Percentiles rank a stretch among this genome's conserved stretches.
These are phyloP conservation scores for Cladosporium colombiae DNA, from an alignment of 2,329 filamentous ascomycete genomes.

Conservation along the genomic window DNA sequence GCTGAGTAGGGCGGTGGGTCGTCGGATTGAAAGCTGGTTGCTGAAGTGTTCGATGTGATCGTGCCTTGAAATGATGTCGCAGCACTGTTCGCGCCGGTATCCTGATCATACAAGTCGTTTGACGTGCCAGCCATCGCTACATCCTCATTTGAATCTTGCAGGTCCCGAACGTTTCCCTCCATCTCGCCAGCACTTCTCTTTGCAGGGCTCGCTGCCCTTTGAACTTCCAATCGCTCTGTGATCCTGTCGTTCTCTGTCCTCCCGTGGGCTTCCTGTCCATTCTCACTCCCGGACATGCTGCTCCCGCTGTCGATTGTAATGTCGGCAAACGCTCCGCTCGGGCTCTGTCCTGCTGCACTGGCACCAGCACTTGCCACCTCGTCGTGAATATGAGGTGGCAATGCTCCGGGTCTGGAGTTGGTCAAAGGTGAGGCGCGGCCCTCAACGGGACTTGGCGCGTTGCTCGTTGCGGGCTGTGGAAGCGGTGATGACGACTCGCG, in stretches of 20 bases:
- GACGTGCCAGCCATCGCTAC: slow-evolving; percentile 20
- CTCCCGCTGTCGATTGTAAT: slow-evolving; percentile 42
- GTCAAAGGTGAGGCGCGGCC: slow-evolving; percentile 23
- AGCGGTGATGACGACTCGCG: slow-evolving; percentile 18
- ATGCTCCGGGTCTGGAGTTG: slow-evolving; percentile 43
- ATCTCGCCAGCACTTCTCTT: slow-evolving; percentile 58
- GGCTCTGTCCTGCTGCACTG: slow-evolving; percentile 34
- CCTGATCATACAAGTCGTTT: slow-evolving; percentile 17
- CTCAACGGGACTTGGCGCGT: slow-evolving; percentile 12
- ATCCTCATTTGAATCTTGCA: slow-evolving; percentile 20
- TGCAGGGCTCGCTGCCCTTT: slow-evolving; percentile 43
- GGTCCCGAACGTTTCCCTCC: slow-evolving; percentile 39
- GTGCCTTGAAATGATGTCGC: slow-evolving; percentile 19
- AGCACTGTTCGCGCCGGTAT: slow-evolving; percentile 20
- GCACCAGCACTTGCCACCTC: slow-evolving; percentile 40
- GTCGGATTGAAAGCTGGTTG: slow-evolving; percentile 28
- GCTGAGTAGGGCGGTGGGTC: slow-evolving; percentile 26
- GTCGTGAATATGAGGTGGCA: slow-evolving; percentile 59
- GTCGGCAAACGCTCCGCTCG: slow-evolving; percentile 33
- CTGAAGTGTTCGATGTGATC: slow-evolving; percentile 24
- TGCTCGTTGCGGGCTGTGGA: slow-evolving; percentile 5
- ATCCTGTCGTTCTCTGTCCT: slow-evolving; percentile 23
- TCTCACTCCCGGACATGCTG: slow-evolving; percentile 43
- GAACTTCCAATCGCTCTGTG: slow-evolving; percentile 33
- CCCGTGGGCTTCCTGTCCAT: slow-evolving; percentile 24